These are phyloP conservation scores for Eutreptiella sp. DNA, from an alignment of 208 protist genomes.

Conservation along the genomic window DNA sequence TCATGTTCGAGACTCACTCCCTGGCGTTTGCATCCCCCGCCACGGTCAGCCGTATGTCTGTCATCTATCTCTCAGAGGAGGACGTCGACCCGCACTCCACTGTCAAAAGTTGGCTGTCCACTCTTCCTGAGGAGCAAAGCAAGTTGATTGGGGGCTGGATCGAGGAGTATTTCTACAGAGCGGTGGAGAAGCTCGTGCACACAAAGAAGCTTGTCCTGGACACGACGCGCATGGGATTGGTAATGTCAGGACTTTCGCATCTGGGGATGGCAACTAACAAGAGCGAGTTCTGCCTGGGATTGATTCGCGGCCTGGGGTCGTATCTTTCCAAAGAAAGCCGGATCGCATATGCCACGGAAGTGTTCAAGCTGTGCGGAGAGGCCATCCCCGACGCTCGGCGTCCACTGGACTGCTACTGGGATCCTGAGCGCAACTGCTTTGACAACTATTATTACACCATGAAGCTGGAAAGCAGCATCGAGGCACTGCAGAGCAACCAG, in stretches of 20 bases:
- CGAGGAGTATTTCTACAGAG: slow-evolving; percentile 82
- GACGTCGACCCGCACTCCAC: slow-evolving; percentile 83
- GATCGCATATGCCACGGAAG: slow-evolving; percentile 72
- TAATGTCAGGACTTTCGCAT: slow-evolving; percentile 86
- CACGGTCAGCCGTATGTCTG: slow-evolving; percentile 95
- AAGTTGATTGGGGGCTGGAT: slow-evolving; percentile 69
- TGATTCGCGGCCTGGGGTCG: slow-evolving; percentile 87
- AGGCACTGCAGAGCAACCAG: slow-evolving; percentile 66
- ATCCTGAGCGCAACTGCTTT: slow-evolving; percentile 53
- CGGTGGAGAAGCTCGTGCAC: slow-evolving; percentile 71
- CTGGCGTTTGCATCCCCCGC: slow-evolving; percentile 93
- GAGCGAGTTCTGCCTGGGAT: slow-evolving; percentile 74
- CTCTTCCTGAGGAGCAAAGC: slow-evolving; percentile 64
- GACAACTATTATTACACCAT: slow-evolving; percentile 61
- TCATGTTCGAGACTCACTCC: slow-evolving; percentile 96
- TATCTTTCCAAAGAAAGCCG: slow-evolving; percentile 71
- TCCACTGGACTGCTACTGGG: slow-evolving; percentile 78
- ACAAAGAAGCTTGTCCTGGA: slow-evolving; percentile 66
- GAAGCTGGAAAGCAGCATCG: slow-evolving; percentile 54
- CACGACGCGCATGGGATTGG: slow-evolving; percentile 82
- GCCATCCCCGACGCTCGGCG: slow-evolving; percentile 62
- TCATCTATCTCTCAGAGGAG: slow-evolving; percentile 94
- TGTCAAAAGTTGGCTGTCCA: slow-evolving; percentile 79
- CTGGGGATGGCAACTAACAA: slow-evolving; percentile 65
- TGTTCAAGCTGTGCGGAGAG: slow-evolving; percentile 76